These are phyloP conservation scores for Rhodocollybia butyracea DNA, from an alignment of 768 basidiomycete species.

Conservation along the genomic window DNA sequence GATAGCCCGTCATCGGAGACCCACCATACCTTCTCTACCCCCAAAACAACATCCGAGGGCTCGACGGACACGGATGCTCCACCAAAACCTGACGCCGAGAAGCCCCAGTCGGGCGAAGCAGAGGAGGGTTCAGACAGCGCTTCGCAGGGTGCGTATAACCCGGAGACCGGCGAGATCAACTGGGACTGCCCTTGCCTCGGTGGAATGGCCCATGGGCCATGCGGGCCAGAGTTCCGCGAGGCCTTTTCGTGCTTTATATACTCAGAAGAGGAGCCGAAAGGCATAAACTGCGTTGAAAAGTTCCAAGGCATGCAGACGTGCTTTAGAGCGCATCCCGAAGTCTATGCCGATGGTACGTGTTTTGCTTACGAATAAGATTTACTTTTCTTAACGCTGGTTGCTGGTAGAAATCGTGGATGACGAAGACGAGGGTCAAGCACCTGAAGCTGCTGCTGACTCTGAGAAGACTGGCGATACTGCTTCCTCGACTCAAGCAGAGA, in stretches of 20 bases:
- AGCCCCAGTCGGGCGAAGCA: constrained; percentile 18
- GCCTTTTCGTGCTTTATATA: constrained; percentile 97
- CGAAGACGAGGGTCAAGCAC: constrained; percentile 40
- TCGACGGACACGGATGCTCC: neutral
- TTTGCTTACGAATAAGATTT: neutral
- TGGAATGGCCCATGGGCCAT: constrained; percentile 97
- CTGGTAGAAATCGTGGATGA: constrained; percentile 64
- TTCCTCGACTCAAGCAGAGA: neutral
- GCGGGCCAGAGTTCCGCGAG: constrained; percentile 87
- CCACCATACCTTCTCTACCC: constrained; percentile 2
- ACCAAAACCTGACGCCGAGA: neutral
- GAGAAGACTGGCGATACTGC: neutral
- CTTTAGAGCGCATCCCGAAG: constrained; percentile 92
- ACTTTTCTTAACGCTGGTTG: neutral
- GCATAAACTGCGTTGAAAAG: constrained; percentile 95
- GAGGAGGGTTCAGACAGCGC: constrained; percentile 19
- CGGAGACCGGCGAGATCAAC: constrained; percentile 97
- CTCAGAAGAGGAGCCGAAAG: constrained; percentile 94
- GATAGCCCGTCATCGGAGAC: constrained; percentile 3
- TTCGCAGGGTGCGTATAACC: constrained; percentile 73
- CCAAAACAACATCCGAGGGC: neutral
- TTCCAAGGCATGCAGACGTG: constrained; percentile 98
- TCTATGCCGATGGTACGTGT: constrained; percentile 87
- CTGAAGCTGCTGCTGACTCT: neutral
- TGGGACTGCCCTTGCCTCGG: constrained; percentile 99